Percentiles rank a stretch among this genome's conserved stretches.
Conservation (phyloP, 2,329 filamentous ascomycete species). For the Colletotrichum sp. region DNA sequence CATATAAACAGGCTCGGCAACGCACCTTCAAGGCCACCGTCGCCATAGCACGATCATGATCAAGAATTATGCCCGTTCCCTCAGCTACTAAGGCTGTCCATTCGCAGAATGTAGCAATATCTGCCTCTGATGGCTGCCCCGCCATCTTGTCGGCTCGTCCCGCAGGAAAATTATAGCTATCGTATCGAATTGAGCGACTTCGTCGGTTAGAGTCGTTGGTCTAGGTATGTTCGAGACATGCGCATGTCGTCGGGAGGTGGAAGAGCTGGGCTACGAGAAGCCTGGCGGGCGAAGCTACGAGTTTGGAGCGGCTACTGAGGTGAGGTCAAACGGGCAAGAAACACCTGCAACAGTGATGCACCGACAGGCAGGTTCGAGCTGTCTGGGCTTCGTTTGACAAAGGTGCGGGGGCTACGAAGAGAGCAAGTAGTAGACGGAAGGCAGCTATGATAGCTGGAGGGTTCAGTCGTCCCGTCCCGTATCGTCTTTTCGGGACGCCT, state of each 20-base stretch:
- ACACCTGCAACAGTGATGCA: not conserved
- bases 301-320: not conserved
- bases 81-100: constrained; percentile 28
- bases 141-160: constrained; percentile 26
- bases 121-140: constrained; percentile 38
- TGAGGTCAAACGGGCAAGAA: not conserved
- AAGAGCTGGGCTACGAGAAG: not conserved
- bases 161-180: not conserved
- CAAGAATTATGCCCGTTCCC: constrained; percentile 33
- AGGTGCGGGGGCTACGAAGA: not conserved
- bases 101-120: constrained; percentile 46
- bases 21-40: constrained; percentile 46
- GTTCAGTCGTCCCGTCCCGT: not conserved
- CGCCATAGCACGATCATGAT: constrained; percentile 43
- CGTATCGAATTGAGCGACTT: not conserved
- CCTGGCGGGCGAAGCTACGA: constrained; percentile 7
- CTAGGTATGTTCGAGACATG: not conserved
- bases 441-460: not conserved
- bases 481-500: not conserved
- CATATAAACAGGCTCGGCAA: not conserved
- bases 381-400: not conserved
- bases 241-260: not conserved
- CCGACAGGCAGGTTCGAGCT: not conserved
- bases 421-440: not conserved
- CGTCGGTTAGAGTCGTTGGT: not conserved